Evolutionary conservation across 306 rosid genomes (phyloP).

Genomic region (Trifolium fragiferum): DNA sequence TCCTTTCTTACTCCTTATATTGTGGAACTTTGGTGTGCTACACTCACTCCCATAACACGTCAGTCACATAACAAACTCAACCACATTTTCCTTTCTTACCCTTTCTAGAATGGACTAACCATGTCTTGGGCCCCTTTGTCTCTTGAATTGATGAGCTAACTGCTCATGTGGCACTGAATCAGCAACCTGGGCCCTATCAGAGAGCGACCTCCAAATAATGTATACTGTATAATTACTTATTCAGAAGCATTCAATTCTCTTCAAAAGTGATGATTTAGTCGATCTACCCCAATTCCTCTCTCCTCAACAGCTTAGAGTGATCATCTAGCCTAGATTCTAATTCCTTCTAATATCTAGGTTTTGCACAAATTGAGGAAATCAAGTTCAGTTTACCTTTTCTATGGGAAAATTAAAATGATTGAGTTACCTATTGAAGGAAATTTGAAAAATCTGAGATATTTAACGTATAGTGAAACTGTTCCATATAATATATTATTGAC

Average conservation of each 20-base stretch:
- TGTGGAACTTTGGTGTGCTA: too few relatives aligned
- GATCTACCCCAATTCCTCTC: constrained; percentile 19
- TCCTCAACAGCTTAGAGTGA: background rate
- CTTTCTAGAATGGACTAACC: too few relatives aligned
- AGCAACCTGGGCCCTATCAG: too few relatives aligned
- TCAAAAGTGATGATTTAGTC: constrained; percentile 19
- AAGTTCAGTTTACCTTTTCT: background rate
- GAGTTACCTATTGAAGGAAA: background rate
- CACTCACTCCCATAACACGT: too few relatives aligned
- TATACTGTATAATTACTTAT: background rate
- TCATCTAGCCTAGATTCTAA: constrained; percentile 9
- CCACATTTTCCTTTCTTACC: too few relatives aligned
- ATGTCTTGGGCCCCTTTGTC: too few relatives aligned
- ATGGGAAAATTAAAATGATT: constrained; percentile 16
- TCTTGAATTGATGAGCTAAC: too few relatives aligned
- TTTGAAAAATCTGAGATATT: background rate
- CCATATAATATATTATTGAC: background rate
- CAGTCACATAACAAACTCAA: too few relatives aligned
- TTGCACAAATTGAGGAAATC: constrained; percentile 10
- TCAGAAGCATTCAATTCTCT: constrained; percentile 9
- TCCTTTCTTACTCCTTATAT: too few relatives aligned
- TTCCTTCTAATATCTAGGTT: constrained; percentile 7
- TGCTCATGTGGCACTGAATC: too few relatives aligned
- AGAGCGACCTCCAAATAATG: constrained; percentile 21
- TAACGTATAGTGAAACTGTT: constrained; percentile 16